Evolutionary conservation across 2,329 filamentous ascomycete genomes (phyloP).

Genomic region (Lojkania enalia): DNA sequence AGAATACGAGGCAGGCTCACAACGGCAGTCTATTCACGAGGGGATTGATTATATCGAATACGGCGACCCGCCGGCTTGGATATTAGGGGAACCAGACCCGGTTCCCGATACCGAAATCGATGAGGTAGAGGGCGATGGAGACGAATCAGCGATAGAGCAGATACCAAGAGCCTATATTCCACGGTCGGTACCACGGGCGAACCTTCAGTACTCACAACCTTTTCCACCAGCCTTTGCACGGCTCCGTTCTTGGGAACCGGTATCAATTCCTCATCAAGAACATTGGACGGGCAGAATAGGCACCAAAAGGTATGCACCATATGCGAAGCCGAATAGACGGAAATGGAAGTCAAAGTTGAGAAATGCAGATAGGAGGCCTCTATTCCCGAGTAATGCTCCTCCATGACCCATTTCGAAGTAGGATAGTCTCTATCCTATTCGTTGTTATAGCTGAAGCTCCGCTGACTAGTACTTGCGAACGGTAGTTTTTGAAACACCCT

Average conservation of each 20-base stretch:
- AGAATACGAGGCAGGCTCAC: not conserved
- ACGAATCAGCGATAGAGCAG: constrained; percentile 14
- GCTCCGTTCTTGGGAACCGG: constrained; percentile 9
- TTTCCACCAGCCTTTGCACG: not conserved
- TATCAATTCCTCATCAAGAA: constrained; percentile 15
- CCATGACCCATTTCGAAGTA: constrained; percentile 15
- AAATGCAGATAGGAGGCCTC: constrained; percentile 16
- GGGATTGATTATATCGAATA: not conserved
- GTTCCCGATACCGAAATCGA: not conserved
- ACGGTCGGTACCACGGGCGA: constrained; percentile 11
- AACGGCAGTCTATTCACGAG: not conserved
- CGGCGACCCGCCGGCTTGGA: not conserved
- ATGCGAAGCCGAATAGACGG: constrained; percentile 8
- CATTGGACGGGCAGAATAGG: constrained; percentile 16
- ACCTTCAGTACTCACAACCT: constrained; percentile 5
- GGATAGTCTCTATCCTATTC: constrained; percentile 17
- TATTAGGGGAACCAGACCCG: not conserved
- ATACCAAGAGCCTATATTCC: constrained; percentile 26
- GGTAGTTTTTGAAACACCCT: constrained; percentile 8
- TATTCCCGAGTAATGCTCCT: constrained; percentile 29
- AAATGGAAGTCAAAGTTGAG: constrained; percentile 11
- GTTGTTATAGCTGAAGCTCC: not conserved
- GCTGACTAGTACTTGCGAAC: constrained; percentile 9
- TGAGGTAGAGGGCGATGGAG: not conserved
- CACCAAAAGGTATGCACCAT: constrained; percentile 25